A percentile compares a stretch with the other conserved stretches of the same genome.
Evolutionary conservation across 805 yeast species (phyloP).

Genomic region (Starmerella davenportii): DNA sequence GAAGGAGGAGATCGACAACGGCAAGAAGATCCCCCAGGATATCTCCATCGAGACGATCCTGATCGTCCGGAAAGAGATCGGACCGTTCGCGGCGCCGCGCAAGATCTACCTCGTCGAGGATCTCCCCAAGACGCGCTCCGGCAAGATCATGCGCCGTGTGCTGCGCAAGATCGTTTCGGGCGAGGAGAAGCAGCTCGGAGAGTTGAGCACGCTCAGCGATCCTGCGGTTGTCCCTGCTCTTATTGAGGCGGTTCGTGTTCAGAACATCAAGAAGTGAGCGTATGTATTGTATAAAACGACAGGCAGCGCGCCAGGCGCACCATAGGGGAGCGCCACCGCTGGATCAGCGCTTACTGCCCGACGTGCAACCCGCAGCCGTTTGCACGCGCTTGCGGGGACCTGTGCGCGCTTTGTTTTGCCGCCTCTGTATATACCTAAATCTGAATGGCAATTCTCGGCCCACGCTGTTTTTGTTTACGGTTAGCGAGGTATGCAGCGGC

Average conservation of each 20-base stretch:
- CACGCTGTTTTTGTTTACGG: no score
- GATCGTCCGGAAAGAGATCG: slow-evolving; percentile 82
- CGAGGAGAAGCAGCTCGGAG: slow-evolving; percentile 87
- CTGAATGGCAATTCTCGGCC: no score
- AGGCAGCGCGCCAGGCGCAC: no score
- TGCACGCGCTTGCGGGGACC: no score
- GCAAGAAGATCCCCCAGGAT: slow-evolving; percentile 23
- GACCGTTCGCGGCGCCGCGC: slow-evolving; percentile 91
- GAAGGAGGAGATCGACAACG: slow-evolving; percentile 32
- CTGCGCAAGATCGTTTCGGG: slow-evolving; percentile 82
- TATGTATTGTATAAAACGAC: no score
- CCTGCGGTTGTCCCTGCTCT: slow-evolving; percentile 68
- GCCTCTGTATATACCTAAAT: no score
- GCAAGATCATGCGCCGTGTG: slow-evolving; percentile 96
- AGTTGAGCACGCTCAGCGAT: slow-evolving; percentile 72
- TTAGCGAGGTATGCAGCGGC: no score
- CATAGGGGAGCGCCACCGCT: no score
- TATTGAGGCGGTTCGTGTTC: slow-evolving; percentile 37
- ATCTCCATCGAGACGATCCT: slow-evolving; percentile 55
- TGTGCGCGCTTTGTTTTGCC: no score
- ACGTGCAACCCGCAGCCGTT: no score
- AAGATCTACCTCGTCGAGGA: slow-evolving; percentile 67
- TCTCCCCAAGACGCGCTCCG: slow-evolving; percentile 95
- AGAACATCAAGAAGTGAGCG: slow-evolving; percentile 1
- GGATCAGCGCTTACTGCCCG: no score